Evolutionary conservation across 2,329 filamentous ascomycete species (phyloP).

Genomic region (Keithomyces neogunnii): DNA sequence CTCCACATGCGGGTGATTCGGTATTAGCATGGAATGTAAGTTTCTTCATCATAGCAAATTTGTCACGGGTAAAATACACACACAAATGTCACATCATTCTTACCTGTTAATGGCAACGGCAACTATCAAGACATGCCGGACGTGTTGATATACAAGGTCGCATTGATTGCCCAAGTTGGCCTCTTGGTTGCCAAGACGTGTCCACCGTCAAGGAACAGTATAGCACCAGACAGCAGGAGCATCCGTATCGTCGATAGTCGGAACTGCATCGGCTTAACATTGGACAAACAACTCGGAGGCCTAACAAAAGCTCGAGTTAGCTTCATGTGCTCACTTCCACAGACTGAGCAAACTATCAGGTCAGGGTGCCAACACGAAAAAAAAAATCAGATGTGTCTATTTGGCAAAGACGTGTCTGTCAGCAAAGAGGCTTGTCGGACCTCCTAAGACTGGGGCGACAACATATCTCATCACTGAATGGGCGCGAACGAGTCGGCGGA

Average conservation of each 20-base stretch:
- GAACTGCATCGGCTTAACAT: slow-evolving; percentile 1
- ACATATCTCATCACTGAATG: slow-evolving; percentile 33
- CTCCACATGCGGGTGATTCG: slow-evolving; percentile 56
- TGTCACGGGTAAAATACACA: background rate
- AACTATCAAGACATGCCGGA: too few species aligned
- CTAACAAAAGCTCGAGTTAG: slow-evolving; percentile 2
- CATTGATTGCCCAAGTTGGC: too few species aligned
- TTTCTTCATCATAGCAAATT: slow-evolving; percentile 53
- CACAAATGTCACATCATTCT: slow-evolving; percentile 4
- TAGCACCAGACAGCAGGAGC: slow-evolving; percentile 32
- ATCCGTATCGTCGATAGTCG: slow-evolving; percentile 23
- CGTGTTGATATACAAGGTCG: too few species aligned
- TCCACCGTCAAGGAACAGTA: slow-evolving; percentile 34
- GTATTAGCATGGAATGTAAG: slow-evolving; percentile 72
- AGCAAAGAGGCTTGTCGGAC: slow-evolving; percentile 39
- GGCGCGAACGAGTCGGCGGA: background rate
- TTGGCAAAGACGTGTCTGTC: slow-evolving; percentile 49
- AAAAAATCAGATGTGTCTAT: slow-evolving; percentile 40
- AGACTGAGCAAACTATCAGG: background rate
- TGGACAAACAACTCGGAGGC: background rate
- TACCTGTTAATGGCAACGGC: slow-evolving; percentile 13
- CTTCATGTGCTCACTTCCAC: background rate
- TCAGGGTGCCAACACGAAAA: background rate
- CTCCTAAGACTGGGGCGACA: slow-evolving; percentile 43
- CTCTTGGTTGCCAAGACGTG: slow-evolving; percentile 4